These are phyloP conservation scores for Nectriaceae sp. DNA, from an alignment of 2,329 filamentous ascomycete species.

Conservation along the genomic window DNA sequence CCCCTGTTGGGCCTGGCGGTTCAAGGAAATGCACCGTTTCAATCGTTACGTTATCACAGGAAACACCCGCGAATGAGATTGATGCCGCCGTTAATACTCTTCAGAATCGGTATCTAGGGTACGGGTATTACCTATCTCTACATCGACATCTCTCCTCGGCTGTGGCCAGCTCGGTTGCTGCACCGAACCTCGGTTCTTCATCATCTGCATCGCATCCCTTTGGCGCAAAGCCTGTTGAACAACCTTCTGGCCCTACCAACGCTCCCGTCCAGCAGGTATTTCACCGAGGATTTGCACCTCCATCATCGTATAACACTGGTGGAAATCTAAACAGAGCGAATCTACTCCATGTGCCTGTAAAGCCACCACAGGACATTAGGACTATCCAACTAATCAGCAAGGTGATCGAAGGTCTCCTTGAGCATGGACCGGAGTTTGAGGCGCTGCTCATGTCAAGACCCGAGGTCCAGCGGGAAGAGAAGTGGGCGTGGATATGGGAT, in stretches of 20 bases:
- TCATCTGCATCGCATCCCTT: conserved; percentile 66
- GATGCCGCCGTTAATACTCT: conserved; percentile 76
- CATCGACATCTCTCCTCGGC: conserved; percentile 83
- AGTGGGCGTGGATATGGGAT: conserved; percentile 95
- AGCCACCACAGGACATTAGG: conserved; percentile 74
- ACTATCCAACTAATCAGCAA: conserved; percentile 85
- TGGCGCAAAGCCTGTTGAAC: conserved; percentile 69
- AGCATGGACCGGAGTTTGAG: conserved; percentile 85
- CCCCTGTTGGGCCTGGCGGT: conserved; percentile 50
- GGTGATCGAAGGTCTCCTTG: conserved; percentile 77
- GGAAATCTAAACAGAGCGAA: conserved; percentile 47
- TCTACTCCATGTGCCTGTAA: conserved; percentile 69
- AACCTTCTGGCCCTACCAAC: conserved; percentile 36
- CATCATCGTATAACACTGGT: conserved; percentile 61
- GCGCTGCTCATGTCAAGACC: conserved; percentile 86
- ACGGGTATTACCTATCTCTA: conserved; percentile 77
- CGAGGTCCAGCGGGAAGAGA: conserved; percentile 82
- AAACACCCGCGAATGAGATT: conserved; percentile 81
- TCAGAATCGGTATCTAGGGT: conserved; percentile 83
- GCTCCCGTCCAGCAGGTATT: conserved; percentile 46
- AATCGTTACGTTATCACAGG: conserved; percentile 78
- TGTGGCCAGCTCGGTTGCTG: conserved; percentile 47
- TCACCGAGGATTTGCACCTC: conserved; percentile 72
- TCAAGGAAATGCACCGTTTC: conserved; percentile 71
- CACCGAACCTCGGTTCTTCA: conserved; percentile 32